Evolutionary conservation across 768 basidiomycete species (phyloP), one percentile per base, ranked within the genome.

Genomic region (Trametes sanguinea): DNA sequence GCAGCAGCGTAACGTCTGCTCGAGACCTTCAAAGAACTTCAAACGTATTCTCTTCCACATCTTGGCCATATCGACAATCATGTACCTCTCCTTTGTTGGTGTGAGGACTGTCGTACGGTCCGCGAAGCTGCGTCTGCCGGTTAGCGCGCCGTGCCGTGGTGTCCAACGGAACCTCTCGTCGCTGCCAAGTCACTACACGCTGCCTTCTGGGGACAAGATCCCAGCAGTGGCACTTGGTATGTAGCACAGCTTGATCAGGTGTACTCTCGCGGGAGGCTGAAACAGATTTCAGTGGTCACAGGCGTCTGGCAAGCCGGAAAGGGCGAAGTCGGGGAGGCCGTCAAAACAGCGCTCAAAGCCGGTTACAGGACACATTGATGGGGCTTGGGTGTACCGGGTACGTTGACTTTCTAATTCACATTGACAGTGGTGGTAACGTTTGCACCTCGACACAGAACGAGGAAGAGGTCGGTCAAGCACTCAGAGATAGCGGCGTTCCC

Each of bases 341-440:
- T 92, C 61, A 85, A 84, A 83, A 75, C 81, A 3, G 88, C 88
- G 1, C 70, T 90, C 56, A 75, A 78, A 29, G 75, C 82, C 5
- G 88, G 89, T 0, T 90, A 90, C 66, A 78, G 83, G 62, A n/a
- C 89, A 89, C 68, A 87, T 90, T 47, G 89, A 89, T 65, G 88
- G 83, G 16, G 89, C 88, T 43, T 90, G 87, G 87, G 77, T 80
- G 48, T 91, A 90, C 66, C 71, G 79, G 44, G 87, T 86, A 61
- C 7, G 81, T 37, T 22, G 22, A 22, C 22, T 22, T 22, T 22
- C 22, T 22, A 22, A 22, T 22, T 22, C 22, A 22, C 22, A 22
- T 22, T 22, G 22, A 22, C 22, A 22, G 22, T 22, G 22, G 22
- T 22, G 22, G 22, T 22, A 22, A 22, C 22, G 22, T 22, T 22